A percentile compares a stretch with the other conserved stretches of the same genome.
Conservation (phyloP, 2,329 filamentous ascomycete species). For the Pseudogymnoascus sp. region DNA sequence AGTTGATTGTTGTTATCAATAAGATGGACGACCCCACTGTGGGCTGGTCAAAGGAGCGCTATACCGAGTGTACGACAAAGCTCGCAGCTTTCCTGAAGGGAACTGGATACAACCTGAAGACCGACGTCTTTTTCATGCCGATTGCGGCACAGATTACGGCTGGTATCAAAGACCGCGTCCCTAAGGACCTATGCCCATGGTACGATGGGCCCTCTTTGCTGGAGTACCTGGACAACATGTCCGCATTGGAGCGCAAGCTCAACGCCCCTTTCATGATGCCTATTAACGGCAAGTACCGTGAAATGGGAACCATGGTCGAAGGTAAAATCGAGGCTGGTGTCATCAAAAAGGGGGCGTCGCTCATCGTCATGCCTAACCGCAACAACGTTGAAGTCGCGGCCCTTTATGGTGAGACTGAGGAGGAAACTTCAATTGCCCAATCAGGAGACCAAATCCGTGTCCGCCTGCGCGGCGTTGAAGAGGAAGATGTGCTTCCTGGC, state of each 20-base stretch:
- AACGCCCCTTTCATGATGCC: conserved; percentile 99
- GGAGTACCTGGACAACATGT: conserved; percentile 92
- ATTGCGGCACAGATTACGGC: conserved; percentile 80
- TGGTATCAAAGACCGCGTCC: conserved; percentile 82
- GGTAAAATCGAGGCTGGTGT: conserved; percentile 95
- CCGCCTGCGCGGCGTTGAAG: conserved; percentile 87
- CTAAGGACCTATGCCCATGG: conserved; percentile 70
- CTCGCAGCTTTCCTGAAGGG: conserved; percentile 80
- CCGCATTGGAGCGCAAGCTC: conserved; percentile 85
- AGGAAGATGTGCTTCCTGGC: conserved; percentile 91
- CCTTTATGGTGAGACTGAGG: conserved; percentile 91
- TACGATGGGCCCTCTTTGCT: conserved; percentile 84
- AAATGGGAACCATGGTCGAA: conserved; percentile 96
- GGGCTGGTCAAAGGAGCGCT: conserved; percentile 88
- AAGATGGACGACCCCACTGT: conserved; percentile 99
- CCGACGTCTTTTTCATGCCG: conserved; percentile 90
- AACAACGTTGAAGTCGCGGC: conserved; percentile 73
- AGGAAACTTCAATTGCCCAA: conserved; percentile 72
- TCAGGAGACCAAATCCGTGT: conserved; percentile 93
- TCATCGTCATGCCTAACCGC: conserved; percentile 94
- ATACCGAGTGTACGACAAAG: conserved; percentile 88
- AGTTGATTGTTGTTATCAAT: conserved; percentile 89
- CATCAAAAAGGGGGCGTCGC: conserved; percentile 76
- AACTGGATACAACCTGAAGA: conserved; percentile 90
- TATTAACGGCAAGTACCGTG: conserved; percentile 88